A percentile compares a stretch with the other conserved stretches of the same genome.
phyloP scores from a whole-genome alignment of 495 filamentous ascomycete genomes.

The Hypoxylon subgilvum region DNA sequence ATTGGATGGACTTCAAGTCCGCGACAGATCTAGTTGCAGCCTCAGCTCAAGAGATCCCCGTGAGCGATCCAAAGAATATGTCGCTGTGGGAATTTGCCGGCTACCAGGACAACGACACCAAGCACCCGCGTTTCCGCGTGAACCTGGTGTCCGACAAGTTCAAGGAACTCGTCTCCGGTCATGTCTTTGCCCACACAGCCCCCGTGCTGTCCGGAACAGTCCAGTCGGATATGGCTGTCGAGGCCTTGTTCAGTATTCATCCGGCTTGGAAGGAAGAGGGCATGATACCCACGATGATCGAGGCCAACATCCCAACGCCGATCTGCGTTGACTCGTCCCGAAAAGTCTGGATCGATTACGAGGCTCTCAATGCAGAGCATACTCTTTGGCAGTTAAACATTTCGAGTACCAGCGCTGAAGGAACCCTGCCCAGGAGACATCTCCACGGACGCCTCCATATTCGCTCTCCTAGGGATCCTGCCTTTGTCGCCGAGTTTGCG shows the following conservation, averaged over 20 bases:
- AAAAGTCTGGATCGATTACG: no score
- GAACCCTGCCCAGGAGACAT: no score
- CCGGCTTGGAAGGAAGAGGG: no score
- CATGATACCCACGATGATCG: no score
- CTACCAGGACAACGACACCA: constrained; percentile 45
- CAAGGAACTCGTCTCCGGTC: constrained; percentile 43
- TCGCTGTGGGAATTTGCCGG: constrained; percentile 48
- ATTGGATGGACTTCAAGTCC: constrained; percentile 46
- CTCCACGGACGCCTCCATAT: no score
- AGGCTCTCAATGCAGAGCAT: no score
- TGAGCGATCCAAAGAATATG: background rate
- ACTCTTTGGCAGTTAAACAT: no score
- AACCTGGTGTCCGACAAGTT: constrained; percentile 50
- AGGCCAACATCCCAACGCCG: constrained; percentile 15
- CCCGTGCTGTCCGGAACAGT: constrained; percentile 56
- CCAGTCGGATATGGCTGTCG: constrained; percentile 51
- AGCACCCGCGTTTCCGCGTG: constrained; percentile 49
- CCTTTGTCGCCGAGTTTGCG: background rate
- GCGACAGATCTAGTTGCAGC: constrained; percentile 35
- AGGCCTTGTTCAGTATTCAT: constrained; percentile 49
- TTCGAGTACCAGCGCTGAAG: no score
- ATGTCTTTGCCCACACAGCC: constrained; percentile 52
- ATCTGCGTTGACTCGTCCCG: constrained; percentile 42
- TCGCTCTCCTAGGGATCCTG: background rate
- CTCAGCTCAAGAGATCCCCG: constrained; percentile 1